Evolutionary conservation across 139 green algal genomes (phyloP).

Genomic region (Chlamydomonas sphaeroides): DNA sequence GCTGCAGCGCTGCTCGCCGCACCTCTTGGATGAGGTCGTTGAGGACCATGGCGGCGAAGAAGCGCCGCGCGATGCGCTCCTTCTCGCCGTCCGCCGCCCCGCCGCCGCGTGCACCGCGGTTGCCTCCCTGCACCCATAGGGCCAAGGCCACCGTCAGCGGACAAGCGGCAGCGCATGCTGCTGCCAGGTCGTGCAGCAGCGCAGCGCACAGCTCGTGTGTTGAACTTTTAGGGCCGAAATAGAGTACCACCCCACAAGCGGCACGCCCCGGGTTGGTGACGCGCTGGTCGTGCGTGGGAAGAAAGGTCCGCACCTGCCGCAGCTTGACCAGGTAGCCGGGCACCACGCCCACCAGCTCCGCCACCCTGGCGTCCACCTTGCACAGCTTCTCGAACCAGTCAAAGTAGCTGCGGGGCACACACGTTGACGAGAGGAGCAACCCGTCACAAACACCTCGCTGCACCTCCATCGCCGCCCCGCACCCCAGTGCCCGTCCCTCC

Average conservation of each 20-base stretch:
- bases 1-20: background rate
- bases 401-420: constrained; percentile 40
- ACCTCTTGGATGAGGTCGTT: constrained; percentile 80
- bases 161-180: too few species aligned
- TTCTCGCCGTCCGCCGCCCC: constrained; percentile 4
- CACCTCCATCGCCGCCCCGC: too few species aligned
- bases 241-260: too few species aligned
- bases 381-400: constrained; percentile 42
- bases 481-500: background rate
- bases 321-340: constrained; percentile 53
- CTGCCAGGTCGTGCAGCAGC: too few species aligned
- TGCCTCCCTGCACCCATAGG: too few species aligned
- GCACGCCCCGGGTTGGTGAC: too few species aligned
- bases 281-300: too few species aligned
- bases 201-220: too few species aligned
- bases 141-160: too few species aligned
- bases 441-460: too few species aligned
- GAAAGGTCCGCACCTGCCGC: background rate
- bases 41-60: constrained; percentile 80
- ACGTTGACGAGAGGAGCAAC: too few species aligned
- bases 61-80: constrained; percentile 61
- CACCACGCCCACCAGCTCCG: constrained; percentile 63
- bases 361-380: constrained; percentile 46
- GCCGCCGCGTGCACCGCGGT: constrained; percentile 1
- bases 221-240: too few species aligned